Percentiles rank a stretch among this genome's conserved stretches.
Conservation (phyloP, 2,329 filamentous ascomycete genomes). For the Thielaviopsis populi region DNA sequence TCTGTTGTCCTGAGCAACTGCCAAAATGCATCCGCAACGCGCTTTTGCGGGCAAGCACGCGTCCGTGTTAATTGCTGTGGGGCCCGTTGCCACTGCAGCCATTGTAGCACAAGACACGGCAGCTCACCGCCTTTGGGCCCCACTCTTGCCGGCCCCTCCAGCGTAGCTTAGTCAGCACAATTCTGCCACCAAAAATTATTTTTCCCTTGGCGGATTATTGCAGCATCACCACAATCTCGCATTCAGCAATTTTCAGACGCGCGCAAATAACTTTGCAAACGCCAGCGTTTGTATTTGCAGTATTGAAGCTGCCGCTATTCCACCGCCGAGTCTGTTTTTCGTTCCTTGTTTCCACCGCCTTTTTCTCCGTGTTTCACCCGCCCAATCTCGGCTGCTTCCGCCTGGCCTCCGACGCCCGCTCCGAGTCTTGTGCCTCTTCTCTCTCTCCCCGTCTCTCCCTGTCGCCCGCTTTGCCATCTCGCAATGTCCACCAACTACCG, state of each 20-base stretch:
- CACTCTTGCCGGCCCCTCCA: not conserved
- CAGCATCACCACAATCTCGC: not conserved
- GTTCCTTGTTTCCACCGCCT: not conserved
- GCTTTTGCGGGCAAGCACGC: not conserved
- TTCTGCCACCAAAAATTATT: conserved; percentile 16
- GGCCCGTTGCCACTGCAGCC: not conserved
- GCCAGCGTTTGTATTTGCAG: not conserved
- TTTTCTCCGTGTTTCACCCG: not conserved
- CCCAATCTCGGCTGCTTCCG: not conserved
- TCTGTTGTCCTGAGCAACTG: not conserved
- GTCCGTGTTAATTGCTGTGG: conserved; percentile 13
- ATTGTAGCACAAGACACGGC: not conserved
- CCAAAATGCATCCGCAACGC: not conserved
- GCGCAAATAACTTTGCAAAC: not conserved
- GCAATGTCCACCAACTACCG: conserved; percentile 45
- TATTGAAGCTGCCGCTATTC: not conserved
- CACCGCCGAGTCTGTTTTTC: not conserved
- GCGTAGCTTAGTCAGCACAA: conserved; percentile 12
- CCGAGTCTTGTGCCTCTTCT: not conserved
- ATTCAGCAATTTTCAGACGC: not conserved
- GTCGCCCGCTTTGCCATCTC: not conserved
- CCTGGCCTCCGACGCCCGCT: not conserved
- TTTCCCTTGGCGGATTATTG: conserved; percentile 2
- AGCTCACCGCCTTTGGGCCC: conserved; percentile 10
- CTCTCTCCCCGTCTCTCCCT: conserved; percentile 11